A percentile compares a stretch with the other conserved stretches of the same genome.
Evolutionary conservation across 257 asterid species (phyloP).

Genomic region (Sherardia arvensis): DNA sequence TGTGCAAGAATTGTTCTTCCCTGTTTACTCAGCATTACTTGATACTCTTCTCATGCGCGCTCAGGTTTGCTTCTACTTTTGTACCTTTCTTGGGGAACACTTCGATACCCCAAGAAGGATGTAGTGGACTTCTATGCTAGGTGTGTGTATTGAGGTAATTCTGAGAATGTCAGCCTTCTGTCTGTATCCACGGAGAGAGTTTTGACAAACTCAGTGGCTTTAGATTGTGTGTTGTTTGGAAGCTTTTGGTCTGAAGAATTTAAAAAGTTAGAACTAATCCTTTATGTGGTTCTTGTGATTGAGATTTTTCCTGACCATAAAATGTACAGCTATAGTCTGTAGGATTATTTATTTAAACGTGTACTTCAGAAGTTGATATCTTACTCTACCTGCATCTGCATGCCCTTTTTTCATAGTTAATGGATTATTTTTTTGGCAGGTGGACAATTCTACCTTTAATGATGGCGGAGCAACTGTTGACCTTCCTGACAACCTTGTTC

Average conservation of each 20-base stretch:
- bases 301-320: not conserved
- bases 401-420: not conserved
- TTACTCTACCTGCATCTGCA: not conserved
- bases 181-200: not conserved
- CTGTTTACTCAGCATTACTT: slow-evolving; percentile 56
- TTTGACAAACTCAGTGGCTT: slow-evolving; percentile 3
- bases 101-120: not conserved
- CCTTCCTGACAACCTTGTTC: slow-evolving; percentile 70
- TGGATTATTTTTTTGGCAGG: slow-evolving; percentile 33
- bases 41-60: slow-evolving; percentile 72
- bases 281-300: not conserved
- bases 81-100: slow-evolving; percentile 6
- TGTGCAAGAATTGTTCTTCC: slow-evolving; percentile 44
- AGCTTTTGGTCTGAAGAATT: not conserved
- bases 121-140: not conserved
- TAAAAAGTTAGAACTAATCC: not conserved
- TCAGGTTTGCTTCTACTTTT: slow-evolving; percentile 43
- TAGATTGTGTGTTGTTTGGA: not conserved
- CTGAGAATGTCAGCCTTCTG: not conserved
- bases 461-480: slow-evolving; percentile 44
- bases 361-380: not conserved
- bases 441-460: slow-evolving; percentile 50
- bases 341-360: not conserved
- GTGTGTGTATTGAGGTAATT: not conserved
- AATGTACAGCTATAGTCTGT: not conserved